A percentile compares a stretch with the other conserved stretches of the same genome.
Conservation (phyloP, 768 basidiomycete species). For the Amanita exitialis region DNA sequence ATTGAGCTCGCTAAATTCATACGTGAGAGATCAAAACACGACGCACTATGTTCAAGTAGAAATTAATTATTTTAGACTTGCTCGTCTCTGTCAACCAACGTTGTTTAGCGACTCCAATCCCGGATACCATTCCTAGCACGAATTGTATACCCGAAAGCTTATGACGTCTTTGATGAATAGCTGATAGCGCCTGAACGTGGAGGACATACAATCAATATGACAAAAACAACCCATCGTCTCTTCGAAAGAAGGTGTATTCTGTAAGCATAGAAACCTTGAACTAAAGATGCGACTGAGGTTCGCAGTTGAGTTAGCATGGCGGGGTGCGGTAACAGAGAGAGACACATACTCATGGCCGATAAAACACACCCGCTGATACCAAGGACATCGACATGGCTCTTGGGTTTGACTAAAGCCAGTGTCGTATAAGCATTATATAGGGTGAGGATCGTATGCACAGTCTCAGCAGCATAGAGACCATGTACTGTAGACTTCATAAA, state of each 20-base stretch:
- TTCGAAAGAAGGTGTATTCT: background rate
- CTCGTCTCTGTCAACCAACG: background rate
- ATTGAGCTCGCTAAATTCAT: background rate
- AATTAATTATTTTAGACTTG: background rate
- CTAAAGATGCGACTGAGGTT: background rate
- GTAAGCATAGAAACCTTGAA: background rate
- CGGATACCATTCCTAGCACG: background rate
- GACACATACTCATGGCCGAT: background rate
- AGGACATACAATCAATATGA: background rate
- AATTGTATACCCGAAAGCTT: background rate
- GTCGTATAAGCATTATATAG: background rate
- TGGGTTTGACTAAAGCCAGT: background rate
- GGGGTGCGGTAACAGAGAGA: background rate
- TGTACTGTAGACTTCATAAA: background rate
- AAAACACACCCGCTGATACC: background rate
- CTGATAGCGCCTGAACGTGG: too few relatives aligned
- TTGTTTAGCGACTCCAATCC: background rate
- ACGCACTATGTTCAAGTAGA: background rate
- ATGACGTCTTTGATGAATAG: background rate
- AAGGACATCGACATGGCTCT: background rate
- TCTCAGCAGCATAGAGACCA: background rate
- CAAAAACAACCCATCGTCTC: background rate
- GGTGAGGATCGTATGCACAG: background rate
- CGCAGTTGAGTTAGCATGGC: background rate
- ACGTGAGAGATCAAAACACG: too few relatives aligned